Percentiles rank a stretch among this genome's conserved stretches.
Evolutionary conservation across 345 rosid genomes (phyloP).

Genomic region (Turritis glabra): DNA sequence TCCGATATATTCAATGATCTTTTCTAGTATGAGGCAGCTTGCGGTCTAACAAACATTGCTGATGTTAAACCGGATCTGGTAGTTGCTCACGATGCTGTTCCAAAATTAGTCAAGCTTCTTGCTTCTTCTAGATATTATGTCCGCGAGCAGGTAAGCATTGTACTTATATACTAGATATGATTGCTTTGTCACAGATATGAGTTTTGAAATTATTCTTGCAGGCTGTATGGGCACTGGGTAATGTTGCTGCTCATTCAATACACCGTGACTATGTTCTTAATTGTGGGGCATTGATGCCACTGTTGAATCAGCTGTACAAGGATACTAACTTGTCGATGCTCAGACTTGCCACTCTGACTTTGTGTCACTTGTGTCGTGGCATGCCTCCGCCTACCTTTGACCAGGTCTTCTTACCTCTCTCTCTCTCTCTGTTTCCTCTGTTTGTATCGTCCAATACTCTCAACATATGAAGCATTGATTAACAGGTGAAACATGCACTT

Average conservation of each 20-base stretch:
- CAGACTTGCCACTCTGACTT: constrained; percentile 57
- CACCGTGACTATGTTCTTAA: constrained; percentile 55
- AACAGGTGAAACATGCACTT: constrained; percentile 54
- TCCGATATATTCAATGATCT: background rate
- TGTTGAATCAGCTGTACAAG: constrained; percentile 47
- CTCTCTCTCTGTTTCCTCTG: background rate
- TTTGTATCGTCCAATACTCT: background rate
- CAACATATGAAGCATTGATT: constrained; percentile 3
- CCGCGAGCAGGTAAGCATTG: constrained; percentile 58
- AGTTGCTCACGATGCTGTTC: constrained; percentile 57
- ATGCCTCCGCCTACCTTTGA: constrained; percentile 58
- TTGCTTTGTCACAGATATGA: background rate
- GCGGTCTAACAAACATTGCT: constrained; percentile 70
- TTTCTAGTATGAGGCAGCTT: constrained; percentile 63
- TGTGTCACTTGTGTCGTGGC: constrained; percentile 61
- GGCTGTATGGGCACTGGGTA: constrained; percentile 71
- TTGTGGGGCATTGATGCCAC: constrained; percentile 50
- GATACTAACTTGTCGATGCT: constrained; percentile 56
- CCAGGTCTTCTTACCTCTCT: constrained; percentile 33
- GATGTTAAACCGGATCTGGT: constrained; percentile 57
- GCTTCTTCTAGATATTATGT: constrained; percentile 56
- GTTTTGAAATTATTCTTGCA: constrained; percentile 20
- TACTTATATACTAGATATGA: background rate
- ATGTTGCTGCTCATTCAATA: constrained; percentile 58
- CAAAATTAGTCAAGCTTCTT: constrained; percentile 58